Conservation (phyloP, 2,329 filamentous ascomycete genomes). For the Neonectria punicea region DNA sequence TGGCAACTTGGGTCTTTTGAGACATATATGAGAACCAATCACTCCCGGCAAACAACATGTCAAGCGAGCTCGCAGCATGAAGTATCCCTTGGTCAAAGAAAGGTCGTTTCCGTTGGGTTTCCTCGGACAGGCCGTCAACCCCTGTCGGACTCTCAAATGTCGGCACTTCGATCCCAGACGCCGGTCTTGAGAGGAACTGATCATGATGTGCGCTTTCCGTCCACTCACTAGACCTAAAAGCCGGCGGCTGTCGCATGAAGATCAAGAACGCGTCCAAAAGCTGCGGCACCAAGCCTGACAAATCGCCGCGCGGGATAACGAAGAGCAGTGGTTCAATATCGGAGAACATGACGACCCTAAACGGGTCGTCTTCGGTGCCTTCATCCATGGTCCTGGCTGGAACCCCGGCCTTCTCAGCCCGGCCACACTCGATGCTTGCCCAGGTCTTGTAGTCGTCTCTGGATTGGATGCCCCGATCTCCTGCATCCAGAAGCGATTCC, state of each 20-base stretch:
- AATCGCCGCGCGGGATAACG: conserved; percentile 53
- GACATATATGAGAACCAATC: conserved; percentile 58
- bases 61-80: conserved; percentile 51
- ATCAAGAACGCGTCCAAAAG: conserved; percentile 77
- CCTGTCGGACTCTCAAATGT: background rate
- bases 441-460: conserved; percentile 62
- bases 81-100: conserved; percentile 46
- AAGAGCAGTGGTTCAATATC: conserved; percentile 76
- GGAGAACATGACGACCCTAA: conserved; percentile 80
- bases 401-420: conserved; percentile 59
- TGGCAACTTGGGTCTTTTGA: conserved; percentile 34
- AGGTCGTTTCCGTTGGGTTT: conserved; percentile 39
- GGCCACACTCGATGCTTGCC: conserved; percentile 64
- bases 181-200: conserved; percentile 39
- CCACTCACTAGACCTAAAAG: conserved; percentile 43
- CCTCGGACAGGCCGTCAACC: conserved; percentile 30
- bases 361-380: conserved; percentile 81
- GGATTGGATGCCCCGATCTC: conserved; percentile 37
- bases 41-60: conserved; percentile 63
- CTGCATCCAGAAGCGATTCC: conserved; percentile 43
- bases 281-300: conserved; percentile 51
- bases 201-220: conserved; percentile 46
- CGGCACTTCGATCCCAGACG: conserved; percentile 8
- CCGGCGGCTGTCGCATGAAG: conserved; percentile 73
- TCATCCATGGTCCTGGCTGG: conserved; percentile 83